phyloP scores from a whole-genome alignment of 768 basidiomycete species.

The Hygrophorus pudorinus region DNA sequence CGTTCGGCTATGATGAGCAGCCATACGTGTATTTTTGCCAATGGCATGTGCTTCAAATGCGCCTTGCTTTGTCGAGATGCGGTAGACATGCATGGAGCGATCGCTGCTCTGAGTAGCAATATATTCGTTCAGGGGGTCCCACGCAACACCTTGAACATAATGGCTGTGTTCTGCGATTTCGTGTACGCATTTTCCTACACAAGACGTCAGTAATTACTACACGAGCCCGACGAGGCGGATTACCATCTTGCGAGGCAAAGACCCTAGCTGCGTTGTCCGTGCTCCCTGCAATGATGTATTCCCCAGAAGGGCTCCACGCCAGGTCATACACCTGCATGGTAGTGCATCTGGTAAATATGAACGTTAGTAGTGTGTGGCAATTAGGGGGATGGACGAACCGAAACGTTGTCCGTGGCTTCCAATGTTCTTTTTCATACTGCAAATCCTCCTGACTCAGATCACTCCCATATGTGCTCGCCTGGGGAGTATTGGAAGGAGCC shows the following conservation, averaged over 20 bases:
- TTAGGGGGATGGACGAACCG: neutral
- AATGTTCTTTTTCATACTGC: slow-evolving; percentile 88
- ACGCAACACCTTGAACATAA: slow-evolving; percentile 97
- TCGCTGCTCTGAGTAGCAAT: slow-evolving; percentile 97
- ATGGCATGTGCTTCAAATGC: slow-evolving; percentile 83
- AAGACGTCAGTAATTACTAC: slow-evolving; percentile 3
- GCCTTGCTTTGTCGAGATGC: slow-evolving; percentile 71
- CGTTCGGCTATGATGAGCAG: slow-evolving; percentile 59
- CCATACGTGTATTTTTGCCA: slow-evolving; percentile 77
- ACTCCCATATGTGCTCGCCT: slow-evolving; percentile 69
- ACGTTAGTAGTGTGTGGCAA: neutral
- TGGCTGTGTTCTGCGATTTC: slow-evolving; percentile 93
- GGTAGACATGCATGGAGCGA: slow-evolving; percentile 91
- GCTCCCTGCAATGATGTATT: slow-evolving; percentile 91
- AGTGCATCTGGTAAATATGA: slow-evolving; percentile 56
- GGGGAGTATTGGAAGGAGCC: slow-evolving; percentile 72
- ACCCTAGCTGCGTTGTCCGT: slow-evolving; percentile 93
- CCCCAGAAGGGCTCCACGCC: slow-evolving; percentile 93
- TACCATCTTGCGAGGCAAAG: slow-evolving; percentile 67
- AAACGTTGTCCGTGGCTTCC: slow-evolving; percentile 84
- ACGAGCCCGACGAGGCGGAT: slow-evolving; percentile 11
- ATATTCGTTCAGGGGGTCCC: slow-evolving; percentile 96
- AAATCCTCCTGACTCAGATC: slow-evolving; percentile 70
- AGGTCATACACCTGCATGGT: slow-evolving; percentile 97
- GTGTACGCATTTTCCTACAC: slow-evolving; percentile 71